A percentile compares a stretch with the other conserved stretches of the same genome.
These are phyloP conservation scores for Mucor circinelloides DNA, from an alignment of 371 early-diverging fungal genomes.

Conservation along the genomic window DNA sequence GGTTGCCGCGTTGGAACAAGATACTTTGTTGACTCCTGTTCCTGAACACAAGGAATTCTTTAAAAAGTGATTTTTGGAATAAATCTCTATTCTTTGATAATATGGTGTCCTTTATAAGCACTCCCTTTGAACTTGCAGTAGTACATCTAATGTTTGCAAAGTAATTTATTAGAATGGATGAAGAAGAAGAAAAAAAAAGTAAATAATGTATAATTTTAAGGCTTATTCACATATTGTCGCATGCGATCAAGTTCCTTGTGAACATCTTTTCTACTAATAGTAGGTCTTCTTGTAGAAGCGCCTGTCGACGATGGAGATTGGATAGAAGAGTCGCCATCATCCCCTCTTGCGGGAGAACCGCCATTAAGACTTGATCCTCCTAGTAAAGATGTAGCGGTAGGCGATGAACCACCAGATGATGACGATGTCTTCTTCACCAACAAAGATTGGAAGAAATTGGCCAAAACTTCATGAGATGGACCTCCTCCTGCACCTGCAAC, in stretches of 20 bases:
- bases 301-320: conserved; percentile 14
- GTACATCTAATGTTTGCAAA: not conserved
- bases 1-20: conserved; percentile 29
- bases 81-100: no score
- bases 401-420: conserved; percentile 14
- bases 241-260: conserved; percentile 54
- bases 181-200: no score
- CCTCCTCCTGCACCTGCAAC: conserved; percentile 28
- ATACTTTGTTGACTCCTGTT: conserved; percentile 41
- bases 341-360: not conserved
- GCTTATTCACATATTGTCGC: conserved; percentile 41
- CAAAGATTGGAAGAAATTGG: conserved; percentile 88
- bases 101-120: no score
- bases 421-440: conserved; percentile 65
- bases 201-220: not conserved
- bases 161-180: not conserved
- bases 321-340: not conserved
- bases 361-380: conserved; percentile 16
- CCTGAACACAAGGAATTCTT: conserved; percentile 44
- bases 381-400: conserved; percentile 15
- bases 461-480: conserved; percentile 72
- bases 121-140: no score
- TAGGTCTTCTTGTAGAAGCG: conserved; percentile 23
- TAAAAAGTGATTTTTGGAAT: not conserved
- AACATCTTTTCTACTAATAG: conserved; percentile 52